These are phyloP conservation scores for Sporothrix curviconia DNA, from an alignment of 2,329 filamentous ascomycete genomes.

Conservation along the genomic window DNA sequence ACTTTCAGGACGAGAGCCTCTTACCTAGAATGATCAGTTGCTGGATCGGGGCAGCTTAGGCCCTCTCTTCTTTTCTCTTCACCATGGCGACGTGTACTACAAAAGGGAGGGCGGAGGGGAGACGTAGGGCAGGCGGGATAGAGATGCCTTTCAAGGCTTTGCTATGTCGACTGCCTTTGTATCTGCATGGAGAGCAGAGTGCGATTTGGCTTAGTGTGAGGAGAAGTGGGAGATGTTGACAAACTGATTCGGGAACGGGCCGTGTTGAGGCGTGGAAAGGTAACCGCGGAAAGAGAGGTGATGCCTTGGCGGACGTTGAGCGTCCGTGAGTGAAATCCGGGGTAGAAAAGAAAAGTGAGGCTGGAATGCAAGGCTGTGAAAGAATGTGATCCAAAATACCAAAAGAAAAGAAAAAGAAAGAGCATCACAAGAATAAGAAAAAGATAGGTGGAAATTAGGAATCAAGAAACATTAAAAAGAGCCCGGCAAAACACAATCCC, in stretches of 20 bases:
- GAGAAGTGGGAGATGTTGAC: too few species aligned
- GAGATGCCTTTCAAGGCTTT: background rate
- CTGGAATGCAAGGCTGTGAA: constrained; percentile 4
- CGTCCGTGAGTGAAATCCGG: background rate
- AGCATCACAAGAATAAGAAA: background rate
- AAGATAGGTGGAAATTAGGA: background rate
- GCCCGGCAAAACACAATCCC: background rate
- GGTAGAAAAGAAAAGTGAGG: background rate
- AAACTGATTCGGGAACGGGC: background rate
- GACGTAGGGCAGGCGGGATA: background rate
- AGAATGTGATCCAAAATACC: background rate
- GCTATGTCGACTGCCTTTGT: background rate
- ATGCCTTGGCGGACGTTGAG: background rate
- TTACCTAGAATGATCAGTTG: constrained; percentile 74
- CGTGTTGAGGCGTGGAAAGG: background rate
- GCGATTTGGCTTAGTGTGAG: background rate
- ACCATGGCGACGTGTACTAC: constrained; percentile 16
- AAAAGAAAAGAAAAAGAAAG: background rate
- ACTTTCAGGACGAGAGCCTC: constrained; percentile 21
- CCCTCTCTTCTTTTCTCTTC: constrained; percentile 24
- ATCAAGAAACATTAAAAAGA: background rate
- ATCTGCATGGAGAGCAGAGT: background rate
- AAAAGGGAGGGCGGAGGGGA: background rate
- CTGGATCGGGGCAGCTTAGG: constrained; percentile 66
- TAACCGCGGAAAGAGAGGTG: background rate